Evolutionary conservation across 2,329 filamentous ascomycete genomes (phyloP).

Genomic region (Pestalotiopsis sp.): DNA sequence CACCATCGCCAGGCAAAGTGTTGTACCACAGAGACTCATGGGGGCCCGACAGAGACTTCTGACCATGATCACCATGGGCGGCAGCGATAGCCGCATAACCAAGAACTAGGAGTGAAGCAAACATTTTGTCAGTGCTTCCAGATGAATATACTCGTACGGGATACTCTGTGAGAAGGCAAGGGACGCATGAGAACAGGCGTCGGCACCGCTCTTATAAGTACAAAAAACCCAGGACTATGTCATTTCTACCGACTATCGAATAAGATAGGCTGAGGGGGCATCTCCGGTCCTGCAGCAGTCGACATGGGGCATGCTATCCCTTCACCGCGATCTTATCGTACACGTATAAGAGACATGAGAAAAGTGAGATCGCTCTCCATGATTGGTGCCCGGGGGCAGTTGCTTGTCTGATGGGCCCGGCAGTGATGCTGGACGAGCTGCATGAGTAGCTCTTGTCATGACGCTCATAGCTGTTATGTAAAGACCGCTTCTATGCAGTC

Average conservation of each 20-base stretch:
- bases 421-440: neutral
- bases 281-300: slow-evolving; percentile 3
- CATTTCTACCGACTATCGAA: neutral
- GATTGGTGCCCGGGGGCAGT: neutral
- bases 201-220: neutral
- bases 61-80: slow-evolving; percentile 61
- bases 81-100: slow-evolving; percentile 51
- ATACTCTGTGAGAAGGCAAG: neutral
- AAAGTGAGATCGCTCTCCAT: neutral
- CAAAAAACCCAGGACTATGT: neutral
- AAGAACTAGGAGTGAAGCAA: slow-evolving; percentile 32
- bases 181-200: neutral
- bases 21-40: slow-evolving; percentile 82
- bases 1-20: slow-evolving; percentile 78
- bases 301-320: neutral
- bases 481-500: slow-evolving; percentile 1
- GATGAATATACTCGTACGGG: neutral
- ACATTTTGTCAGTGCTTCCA: neutral
- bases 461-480: slow-evolving; percentile 11
- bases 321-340: slow-evolving; percentile 6
- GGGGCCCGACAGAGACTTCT: slow-evolving; percentile 67
- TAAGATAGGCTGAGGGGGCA: neutral
- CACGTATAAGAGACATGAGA: neutral
- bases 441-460: slow-evolving; percentile 6
- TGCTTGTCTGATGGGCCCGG: neutral